A percentile compares a stretch with the other conserved stretches of the same genome.
Conservation (phyloP, 805 yeast species). For the Yarrowia yakushimensis region DNA sequence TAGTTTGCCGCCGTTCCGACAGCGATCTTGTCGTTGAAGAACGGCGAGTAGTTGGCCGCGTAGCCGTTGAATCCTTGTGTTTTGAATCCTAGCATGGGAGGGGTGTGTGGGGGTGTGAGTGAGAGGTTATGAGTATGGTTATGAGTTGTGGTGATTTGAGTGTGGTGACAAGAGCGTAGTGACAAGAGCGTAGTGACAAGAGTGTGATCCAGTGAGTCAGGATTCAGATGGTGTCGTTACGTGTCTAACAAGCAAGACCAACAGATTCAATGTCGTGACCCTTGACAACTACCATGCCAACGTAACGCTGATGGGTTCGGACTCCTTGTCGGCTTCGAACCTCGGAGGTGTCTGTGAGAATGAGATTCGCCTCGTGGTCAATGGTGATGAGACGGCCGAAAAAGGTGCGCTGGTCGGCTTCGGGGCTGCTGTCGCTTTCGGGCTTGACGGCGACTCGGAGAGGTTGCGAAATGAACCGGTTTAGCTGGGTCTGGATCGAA, state of each 20-base stretch:
- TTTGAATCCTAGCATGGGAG: constrained; percentile 62
- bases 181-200: too few relatives aligned
- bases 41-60: constrained; percentile 86
- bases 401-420: constrained; percentile 36
- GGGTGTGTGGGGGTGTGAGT: too few relatives aligned
- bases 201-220: background rate
- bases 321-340: constrained; percentile 33
- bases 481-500: constrained; percentile 25
- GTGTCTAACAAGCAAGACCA: constrained; percentile 28
- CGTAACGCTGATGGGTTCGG: constrained; percentile 30
- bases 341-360: constrained; percentile 36
- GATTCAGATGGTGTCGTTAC: too few relatives aligned
- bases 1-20: constrained; percentile 89
- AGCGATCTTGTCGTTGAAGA: constrained; percentile 81
- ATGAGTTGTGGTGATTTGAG: background rate
- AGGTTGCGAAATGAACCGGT: constrained; percentile 28
- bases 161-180: too few relatives aligned
- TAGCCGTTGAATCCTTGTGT: constrained; percentile 85
- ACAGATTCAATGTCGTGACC: constrained; percentile 33
- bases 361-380: constrained; percentile 36
- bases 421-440: constrained; percentile 22
- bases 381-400: constrained; percentile 37
- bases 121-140: background rate
- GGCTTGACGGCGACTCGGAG: constrained; percentile 32
- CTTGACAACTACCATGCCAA: constrained; percentile 40